These are phyloP conservation scores for Ascomycota sp. DNA, from an alignment of 2,329 filamentous ascomycete species.

Conservation along the genomic window DNA sequence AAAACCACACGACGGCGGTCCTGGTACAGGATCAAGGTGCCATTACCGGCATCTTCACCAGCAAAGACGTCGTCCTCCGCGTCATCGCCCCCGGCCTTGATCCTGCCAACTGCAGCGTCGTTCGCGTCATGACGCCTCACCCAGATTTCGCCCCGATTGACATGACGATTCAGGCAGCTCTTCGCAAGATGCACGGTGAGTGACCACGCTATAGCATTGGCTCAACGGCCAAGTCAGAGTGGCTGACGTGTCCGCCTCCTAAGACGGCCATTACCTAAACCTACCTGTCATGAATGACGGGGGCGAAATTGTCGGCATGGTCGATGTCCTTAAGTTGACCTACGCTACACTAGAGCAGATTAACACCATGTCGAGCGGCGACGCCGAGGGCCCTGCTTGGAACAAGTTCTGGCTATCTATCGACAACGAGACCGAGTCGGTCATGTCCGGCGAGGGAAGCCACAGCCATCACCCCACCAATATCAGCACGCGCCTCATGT, in stretches of 20 bases:
- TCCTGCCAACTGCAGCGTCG: constrained; percentile 85
- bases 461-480: constrained; percentile 46
- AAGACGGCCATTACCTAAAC: constrained; percentile 95
- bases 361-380: constrained; percentile 77
- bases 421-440: constrained; percentile 83
- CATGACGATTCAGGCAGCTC: constrained; percentile 95
- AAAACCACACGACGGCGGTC: constrained; percentile 93
- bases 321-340: constrained; percentile 92
- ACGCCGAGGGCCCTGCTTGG: constrained; percentile 91
- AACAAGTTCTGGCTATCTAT: constrained; percentile 99
- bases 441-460: constrained; percentile 80
- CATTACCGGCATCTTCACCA: constrained; percentile 97
- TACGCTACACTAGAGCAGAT: constrained; percentile 96
- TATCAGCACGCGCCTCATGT: constrained; percentile 53
- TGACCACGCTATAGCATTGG: constrained; percentile 3
- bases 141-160: constrained; percentile 96
- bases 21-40: constrained; percentile 91
- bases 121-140: constrained; percentile 97
- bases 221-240: too few species aligned
- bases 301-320: constrained; percentile 98
- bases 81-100: constrained; percentile 95
- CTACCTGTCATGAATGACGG: constrained; percentile 94
- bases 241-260: too few species aligned
- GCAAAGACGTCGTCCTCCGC: constrained; percentile 94
- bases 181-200: constrained; percentile 97